These are phyloP conservation scores for Chenopodium album DNA, from an alignment of 148 eudicot species.

Conservation along the genomic window DNA sequence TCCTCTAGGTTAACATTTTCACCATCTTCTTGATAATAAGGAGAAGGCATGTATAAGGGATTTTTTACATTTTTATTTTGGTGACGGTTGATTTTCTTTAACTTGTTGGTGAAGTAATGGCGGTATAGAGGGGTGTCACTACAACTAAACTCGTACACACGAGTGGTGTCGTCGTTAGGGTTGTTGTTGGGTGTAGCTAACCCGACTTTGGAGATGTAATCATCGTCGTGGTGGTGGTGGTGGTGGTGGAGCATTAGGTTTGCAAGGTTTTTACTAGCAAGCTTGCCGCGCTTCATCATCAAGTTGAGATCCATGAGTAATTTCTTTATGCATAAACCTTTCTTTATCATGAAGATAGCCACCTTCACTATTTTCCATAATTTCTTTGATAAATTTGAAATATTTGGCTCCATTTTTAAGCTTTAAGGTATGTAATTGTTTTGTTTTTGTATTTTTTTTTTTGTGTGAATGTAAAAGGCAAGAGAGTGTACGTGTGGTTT, in stretches of 20 bases:
- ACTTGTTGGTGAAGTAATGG: constrained; percentile 26
- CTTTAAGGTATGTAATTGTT: not conserved
- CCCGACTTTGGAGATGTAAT: constrained; percentile 6
- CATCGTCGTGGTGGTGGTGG: constrained; percentile 6
- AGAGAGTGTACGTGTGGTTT: not conserved
- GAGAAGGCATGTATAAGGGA: not conserved
- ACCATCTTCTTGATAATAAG: not conserved
- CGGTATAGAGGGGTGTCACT: constrained; percentile 53
- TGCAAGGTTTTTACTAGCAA: constrained; percentile 54
- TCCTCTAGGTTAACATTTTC: constrained; percentile 10
- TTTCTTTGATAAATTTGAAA: constrained; percentile 39
- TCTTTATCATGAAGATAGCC: constrained; percentile 48
- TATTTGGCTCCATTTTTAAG: constrained; percentile 48
- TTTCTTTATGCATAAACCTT: constrained; percentile 55
- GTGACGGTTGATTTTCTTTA: not conserved
- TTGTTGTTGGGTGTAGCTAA: not conserved
- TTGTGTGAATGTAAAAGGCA: not conserved
- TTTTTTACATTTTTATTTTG: not conserved
- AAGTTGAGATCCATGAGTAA: constrained; percentile 45
- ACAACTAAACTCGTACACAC: constrained; percentile 86
- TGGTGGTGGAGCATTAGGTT: constrained; percentile 48
- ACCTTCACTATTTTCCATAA: constrained; percentile 44
- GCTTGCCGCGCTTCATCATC: constrained; percentile 58
- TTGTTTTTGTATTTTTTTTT: not conserved
- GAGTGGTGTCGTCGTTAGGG: not conserved